Conservation (phyloP, 257 asterid genomes). For the Petrea volubilis region DNA sequence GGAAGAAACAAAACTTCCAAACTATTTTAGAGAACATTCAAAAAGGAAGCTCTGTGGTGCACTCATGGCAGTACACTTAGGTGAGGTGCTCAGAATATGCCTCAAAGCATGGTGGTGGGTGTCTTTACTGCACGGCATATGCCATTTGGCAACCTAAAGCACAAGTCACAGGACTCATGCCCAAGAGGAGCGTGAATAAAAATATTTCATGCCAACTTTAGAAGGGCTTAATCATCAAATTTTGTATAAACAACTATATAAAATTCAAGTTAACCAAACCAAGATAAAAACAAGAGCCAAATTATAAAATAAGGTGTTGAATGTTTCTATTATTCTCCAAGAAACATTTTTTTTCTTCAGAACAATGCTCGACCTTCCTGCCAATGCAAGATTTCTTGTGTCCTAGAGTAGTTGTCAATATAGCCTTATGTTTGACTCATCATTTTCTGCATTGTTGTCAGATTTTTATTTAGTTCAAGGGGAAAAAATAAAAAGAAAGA, state of each 20-base stretch:
- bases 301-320: no score
- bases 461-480: no score
- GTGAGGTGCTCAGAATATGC: not conserved
- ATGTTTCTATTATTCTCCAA: not conserved
- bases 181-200: not conserved
- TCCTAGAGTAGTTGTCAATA: not conserved
- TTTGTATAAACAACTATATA: not conserved
- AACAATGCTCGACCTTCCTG: not conserved
- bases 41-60: not conserved
- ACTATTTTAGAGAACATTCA: not conserved
- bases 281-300: not conserved
- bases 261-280: not conserved
- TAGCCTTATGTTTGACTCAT: not conserved
- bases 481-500: no score
- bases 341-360: not conserved
- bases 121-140: not conserved
- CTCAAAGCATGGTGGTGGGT: not conserved
- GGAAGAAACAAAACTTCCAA: not conserved
- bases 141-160: not conserved
- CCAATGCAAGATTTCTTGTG: not conserved
- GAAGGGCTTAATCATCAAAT: not conserved
- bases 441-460: not conserved
- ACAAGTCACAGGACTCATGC: not conserved
- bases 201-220: not conserved
- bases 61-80: not conserved